Evolutionary conservation across 768 basidiomycete species (phyloP), one percentile per base, ranked within the genome.

Genomic region (Auricularia cornea): DNA sequence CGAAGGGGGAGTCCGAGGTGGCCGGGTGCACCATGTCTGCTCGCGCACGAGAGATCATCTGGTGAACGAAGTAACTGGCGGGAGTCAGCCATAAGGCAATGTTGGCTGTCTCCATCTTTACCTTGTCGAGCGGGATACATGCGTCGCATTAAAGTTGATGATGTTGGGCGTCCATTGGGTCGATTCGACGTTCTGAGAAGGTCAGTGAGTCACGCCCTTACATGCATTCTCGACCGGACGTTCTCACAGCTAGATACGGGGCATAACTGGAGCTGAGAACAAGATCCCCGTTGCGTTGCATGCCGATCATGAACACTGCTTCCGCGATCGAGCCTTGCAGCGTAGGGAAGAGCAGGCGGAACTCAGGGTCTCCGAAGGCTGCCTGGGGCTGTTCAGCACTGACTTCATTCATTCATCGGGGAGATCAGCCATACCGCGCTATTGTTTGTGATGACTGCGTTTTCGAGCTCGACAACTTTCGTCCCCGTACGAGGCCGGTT

Each of bases 241-340:
- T n/a, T 35, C 69, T 44, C 59, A 73, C 73, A 64, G 73, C 70
- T 51, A 88, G 70, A 2, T 87, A 73, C 8, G 86, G 85, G 0
- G 86, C 84, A 73, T 87, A 88, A 3, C 84, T 80, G 1, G 86
- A 79, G 26, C 78, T 80, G 67, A 88, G 87, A 5, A 85, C 84
- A 69, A 81, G 82, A 70, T 87, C 84, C 2, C 79, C 77, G 64
- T 85, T 85, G 32, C 79, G 71, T 70, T 88, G 85, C 8, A 87
- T 68, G 3, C 86, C 86, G 1, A 83, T 88, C 85, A 87, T 87
- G 68, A 83, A 88, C 1, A 84, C 84, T 2, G 86, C 87, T 68
- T 88, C 87, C 20, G 79, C 82, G 2, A 79, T 72, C 44, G 84
- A 72, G 63, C 81, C 83, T 83, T 59, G 64, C 64, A 67, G 38